Conservation (phyloP, 2,329 filamentous ascomycete genomes). For the Xylaria sp. region DNA sequence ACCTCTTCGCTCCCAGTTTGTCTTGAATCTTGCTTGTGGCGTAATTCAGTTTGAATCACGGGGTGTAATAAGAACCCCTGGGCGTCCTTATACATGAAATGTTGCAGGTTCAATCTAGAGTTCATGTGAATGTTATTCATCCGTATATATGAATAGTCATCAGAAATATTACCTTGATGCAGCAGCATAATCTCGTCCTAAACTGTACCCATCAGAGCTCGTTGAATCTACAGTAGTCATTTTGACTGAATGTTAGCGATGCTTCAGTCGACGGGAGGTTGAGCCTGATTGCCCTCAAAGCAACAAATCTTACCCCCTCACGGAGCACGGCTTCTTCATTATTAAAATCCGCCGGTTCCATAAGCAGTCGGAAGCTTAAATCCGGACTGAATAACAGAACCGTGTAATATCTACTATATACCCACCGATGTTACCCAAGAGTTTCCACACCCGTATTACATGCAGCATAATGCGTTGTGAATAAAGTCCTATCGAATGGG, state of each 20-base stretch:
- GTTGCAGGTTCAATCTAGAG: slow-evolving; percentile 33
- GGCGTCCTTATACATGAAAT: slow-evolving; percentile 32
- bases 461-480: background rate
- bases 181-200: slow-evolving; percentile 25
- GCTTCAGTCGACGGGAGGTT: background rate
- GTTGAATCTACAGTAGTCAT: slow-evolving; percentile 15
- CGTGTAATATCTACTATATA: background rate
- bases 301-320: background rate
- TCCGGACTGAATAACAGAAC: background rate
- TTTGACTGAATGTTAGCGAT: background rate
- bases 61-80: slow-evolving; percentile 33
- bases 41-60: slow-evolving; percentile 23
- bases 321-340: background rate
- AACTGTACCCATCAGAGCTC: slow-evolving; percentile 25
- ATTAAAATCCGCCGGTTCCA: background rate
- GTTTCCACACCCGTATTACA: background rate
- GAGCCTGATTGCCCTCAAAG: background rate
- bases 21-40: background rate
- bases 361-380: background rate
- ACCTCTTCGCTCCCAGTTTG: background rate
- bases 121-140: slow-evolving; percentile 5
- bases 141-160: background rate
- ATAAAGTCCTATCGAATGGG: background rate
- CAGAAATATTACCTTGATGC: slow-evolving; percentile 27
- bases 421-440: background rate